Evolutionary conservation across 192 early-diverging fungal species (phyloP).

Genomic region (Podila horticola): DNA sequence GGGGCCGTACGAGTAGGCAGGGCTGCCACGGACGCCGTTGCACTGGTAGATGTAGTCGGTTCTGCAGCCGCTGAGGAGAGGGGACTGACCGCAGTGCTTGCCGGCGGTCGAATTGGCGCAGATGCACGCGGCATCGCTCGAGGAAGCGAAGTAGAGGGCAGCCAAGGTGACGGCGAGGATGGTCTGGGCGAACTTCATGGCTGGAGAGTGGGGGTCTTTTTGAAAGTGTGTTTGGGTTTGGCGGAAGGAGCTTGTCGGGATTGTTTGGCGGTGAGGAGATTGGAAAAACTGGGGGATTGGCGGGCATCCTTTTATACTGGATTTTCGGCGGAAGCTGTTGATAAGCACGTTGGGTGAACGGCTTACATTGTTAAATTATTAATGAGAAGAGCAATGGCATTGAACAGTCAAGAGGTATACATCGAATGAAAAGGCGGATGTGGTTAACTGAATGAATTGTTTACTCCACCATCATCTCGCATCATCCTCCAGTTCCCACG

Average conservation of each 20-base stretch:
- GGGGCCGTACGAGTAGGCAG: slow-evolving; percentile 1
- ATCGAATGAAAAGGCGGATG: no score
- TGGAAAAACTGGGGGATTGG: background rate
- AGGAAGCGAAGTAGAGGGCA: background rate
- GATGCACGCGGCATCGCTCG: background rate
- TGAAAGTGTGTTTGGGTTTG: background rate
- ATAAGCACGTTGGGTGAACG: no score
- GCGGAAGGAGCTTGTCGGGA: background rate
- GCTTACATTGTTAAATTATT: no score
- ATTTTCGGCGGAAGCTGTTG: background rate
- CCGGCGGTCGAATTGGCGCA: background rate
- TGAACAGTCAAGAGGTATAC: no score
- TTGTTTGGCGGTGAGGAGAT: background rate
- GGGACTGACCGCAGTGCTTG: background rate
- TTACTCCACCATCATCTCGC: no score
- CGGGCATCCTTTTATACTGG: background rate
- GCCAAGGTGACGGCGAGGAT: background rate
- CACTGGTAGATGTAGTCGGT: slow-evolving; percentile 4
- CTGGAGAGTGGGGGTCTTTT: background rate
- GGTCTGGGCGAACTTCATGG: slow-evolving; percentile 1
- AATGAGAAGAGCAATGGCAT: no score
- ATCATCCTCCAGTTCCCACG: no score
- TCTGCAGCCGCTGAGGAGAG: background rate
- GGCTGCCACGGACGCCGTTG: background rate
- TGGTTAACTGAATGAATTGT: no score